Evolutionary conservation across 495 filamentous ascomycete species (phyloP), one percentile per base, ranked within the genome.

Genomic region (Lasiosphaeriaceae sp.): DNA sequence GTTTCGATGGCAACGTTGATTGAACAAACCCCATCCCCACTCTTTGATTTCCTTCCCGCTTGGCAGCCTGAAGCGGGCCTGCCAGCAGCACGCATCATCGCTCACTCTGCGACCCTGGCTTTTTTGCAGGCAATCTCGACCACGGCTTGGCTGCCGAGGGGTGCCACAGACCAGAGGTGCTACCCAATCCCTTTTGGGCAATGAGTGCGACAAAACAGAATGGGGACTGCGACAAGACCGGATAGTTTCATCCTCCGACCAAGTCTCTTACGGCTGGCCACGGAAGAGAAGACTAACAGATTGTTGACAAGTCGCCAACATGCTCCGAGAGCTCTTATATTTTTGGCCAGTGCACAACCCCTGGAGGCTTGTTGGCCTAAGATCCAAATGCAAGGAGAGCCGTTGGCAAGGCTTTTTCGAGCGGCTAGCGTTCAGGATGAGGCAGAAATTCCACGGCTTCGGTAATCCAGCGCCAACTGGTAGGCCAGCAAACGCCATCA

Each of bases 121-220:
- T 12, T 22, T 22, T 12, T 22, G 20, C 45, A 47, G 22, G 45
- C 1, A 26, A 47, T 22, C 45, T 22, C 6, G 45, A 47, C 14
- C 39, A 43, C 39, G 8, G 45, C 22, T 26, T 47, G 5, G 20
- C 9, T 4, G 20, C 14, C 45, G 22, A 47, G 20, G 41, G 45
- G 45, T 26, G 19, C 45, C 45, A 47, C 21, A 17, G 26, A 31
- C 26, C 26, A 31, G 4, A 31, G 26, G 26, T 31, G 26, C 26
- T 31, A 31, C 26, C 26, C 26, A 45, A 16, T 55, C 64, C 59
- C 4, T 39, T 67, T 67, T 54, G n/a, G 64, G 64, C 58, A 67
- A 67, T 51, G 50, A 61, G 50, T 62, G 61, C 64, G 64, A 56
- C 55, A 55, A 44, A 46, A 22, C 39, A 24, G 17, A 12, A 41